Percentiles rank a stretch among this genome's conserved stretches.
These are phyloP conservation scores for Astrothelium macrocarpum DNA, from an alignment of 495 filamentous ascomycete genomes.

Conservation along the genomic window DNA sequence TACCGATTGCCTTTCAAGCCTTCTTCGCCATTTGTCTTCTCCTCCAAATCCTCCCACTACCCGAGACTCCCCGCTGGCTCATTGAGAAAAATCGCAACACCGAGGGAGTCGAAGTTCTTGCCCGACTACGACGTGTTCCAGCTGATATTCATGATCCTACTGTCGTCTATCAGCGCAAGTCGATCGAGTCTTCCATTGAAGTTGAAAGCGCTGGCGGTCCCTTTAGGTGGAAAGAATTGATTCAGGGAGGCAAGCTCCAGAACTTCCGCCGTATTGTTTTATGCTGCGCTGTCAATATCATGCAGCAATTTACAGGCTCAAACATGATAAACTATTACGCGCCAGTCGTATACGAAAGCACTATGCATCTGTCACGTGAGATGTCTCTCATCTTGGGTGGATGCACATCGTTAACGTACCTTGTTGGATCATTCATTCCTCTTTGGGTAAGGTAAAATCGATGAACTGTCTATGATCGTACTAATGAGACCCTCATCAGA, in stretches of 20 bases:
- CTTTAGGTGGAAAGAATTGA: conserved; percentile 34
- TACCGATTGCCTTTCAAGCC: neutral
- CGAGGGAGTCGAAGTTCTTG: neutral
- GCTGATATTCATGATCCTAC: neutral
- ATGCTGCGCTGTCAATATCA: neutral
- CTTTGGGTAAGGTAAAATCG: neutral
- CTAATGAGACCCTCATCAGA: neutral
- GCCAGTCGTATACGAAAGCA: neutral
- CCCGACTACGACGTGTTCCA: neutral
- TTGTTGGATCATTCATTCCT: neutral
- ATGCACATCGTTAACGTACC: neutral
- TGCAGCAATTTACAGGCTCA: neutral
- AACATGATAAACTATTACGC: conserved; percentile 2
- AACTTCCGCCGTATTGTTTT: conserved; percentile 35
- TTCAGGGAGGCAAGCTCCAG: conserved; percentile 38
- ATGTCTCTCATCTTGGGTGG: conserved; percentile 1
- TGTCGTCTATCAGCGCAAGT: neutral
- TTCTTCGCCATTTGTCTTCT: neutral
- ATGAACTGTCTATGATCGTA: neutral
- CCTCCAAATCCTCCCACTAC: neutral
- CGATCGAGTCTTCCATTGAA: conserved; percentile 18
- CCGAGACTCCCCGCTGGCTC: neutral
- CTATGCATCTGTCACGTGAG: neutral
- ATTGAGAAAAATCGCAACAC: neutral
- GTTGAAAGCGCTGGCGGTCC: conserved; percentile 33